Base-by-base conservation (phyloP, 495 filamentous ascomycete species). In the Penicillium salamii region DNA sequence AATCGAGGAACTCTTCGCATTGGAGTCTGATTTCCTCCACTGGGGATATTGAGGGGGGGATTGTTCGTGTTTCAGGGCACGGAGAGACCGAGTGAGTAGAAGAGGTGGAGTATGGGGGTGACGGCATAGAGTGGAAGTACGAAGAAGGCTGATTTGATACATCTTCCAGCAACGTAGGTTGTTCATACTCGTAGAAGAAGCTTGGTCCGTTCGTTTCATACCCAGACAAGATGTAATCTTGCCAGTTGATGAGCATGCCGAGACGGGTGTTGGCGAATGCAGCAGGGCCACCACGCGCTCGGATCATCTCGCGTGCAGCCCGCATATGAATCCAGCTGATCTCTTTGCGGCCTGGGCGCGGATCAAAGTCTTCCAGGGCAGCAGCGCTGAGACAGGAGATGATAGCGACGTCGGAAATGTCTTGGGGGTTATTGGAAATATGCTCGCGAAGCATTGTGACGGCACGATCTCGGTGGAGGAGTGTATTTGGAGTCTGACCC, bases 221-320 rank as follows among this genome's bases (percentile, higher is more conserved):
- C 1, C 71, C 71, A 1, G 66, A 61, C 15, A 72, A 43, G 21
- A 70, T 69, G 47, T 73, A 72, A 45, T 73, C 70, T 58, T 70
- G 67, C 71, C 68, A 73, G 39, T 75, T 72, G 32, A 70, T 70
- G 21, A 74, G 44, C 61, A 66, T 72, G 0, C 66, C 68, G n/a
- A 72, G 43, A 29, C 62, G 68, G 7, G 66, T 71, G 37, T 67
- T 61, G 12, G 57, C 52, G 45, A 72, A 72, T 21, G 66, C 68
- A 33, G 53, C 53, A 3, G 69, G 65, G 1, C 71, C 71, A 2
- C 66, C 68, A 9, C 71, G 66, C 1, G 57, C 55, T 21, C 68
- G 61, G 12, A 72, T 70, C 66, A 71, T 71, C 49, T 69, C 58
- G 20, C 59, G 56, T 6, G 69, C 71, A 31, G 65, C 65, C 15